A percentile compares a stretch with the other conserved stretches of the same genome.
These are phyloP conservation scores for Hypoxylon fragiforme DNA, from an alignment of 495 filamentous ascomycete genomes.

Conservation along the genomic window DNA sequence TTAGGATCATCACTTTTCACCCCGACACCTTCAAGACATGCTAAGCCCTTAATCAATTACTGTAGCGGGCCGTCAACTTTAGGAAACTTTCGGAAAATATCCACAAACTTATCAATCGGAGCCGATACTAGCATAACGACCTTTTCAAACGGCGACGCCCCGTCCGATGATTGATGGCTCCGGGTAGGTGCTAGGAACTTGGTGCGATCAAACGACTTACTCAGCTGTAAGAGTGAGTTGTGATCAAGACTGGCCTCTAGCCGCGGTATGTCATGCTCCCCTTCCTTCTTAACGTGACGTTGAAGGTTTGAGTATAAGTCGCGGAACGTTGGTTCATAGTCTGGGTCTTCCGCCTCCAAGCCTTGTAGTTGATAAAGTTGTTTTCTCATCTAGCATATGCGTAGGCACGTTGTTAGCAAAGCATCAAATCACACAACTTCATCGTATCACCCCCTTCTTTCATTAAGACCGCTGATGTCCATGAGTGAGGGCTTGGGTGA, in stretches of 20 bases:
- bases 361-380: constrained; percentile 61
- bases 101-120: constrained; percentile 51
- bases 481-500: too few species aligned
- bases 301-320: constrained; percentile 53
- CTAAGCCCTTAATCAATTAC: too few species aligned
- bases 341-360: constrained; percentile 46
- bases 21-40: too few species aligned
- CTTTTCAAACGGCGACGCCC: constrained; percentile 49
- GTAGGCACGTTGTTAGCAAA: too few species aligned
- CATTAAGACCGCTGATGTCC: too few species aligned
- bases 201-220: constrained; percentile 57
- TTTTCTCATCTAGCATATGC: constrained; percentile 60
- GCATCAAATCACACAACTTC: too few species aligned
- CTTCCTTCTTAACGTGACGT: constrained; percentile 64
- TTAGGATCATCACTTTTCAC: too few species aligned
- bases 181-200: constrained; percentile 63
- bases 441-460: too few species aligned
- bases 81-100: constrained; percentile 53
- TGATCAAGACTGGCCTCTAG: constrained; percentile 52
- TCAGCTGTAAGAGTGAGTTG: constrained; percentile 43
- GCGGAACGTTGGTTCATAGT: constrained; percentile 56
- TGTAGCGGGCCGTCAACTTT: constrained; percentile 4
- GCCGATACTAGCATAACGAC: constrained; percentile 50
- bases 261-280: constrained; percentile 55
- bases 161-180: constrained; percentile 47